Evolutionary conservation across 306 rosid species (phyloP), one percentile per base, ranked within the genome.

Genomic region (Sindora glabra): DNA sequence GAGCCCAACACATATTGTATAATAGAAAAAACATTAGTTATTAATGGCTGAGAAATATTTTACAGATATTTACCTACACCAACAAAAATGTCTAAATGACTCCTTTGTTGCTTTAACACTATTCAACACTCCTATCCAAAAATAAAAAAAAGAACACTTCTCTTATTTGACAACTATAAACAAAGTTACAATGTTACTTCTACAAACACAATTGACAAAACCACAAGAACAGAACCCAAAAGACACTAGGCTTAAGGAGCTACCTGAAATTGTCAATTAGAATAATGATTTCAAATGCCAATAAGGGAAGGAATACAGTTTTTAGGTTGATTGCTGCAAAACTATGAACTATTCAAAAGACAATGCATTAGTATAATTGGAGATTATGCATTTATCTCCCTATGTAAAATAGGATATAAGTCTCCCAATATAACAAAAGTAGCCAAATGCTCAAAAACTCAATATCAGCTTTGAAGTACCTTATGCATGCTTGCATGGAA

Each of bases 181-280:
- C n/a, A n/a, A n/a, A n/a, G n/a, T n/a, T n/a, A n/a, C n/a, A n/a
- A n/a, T n/a, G 6, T 45, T 18, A 9, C 14, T 15, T 8, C 49
- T 15, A 1, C 18, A 18, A 17, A 29, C 2, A 4, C 34, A 36
- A 60, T 45, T 60, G 55, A 19, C 5, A 17, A 48, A 21, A 36
- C 4, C 29, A 47, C 52, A 21, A 36, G 32, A 45, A 32, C 33
- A 45, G 26, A 49, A 12, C 16, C 32, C 45, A 66, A 61, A 50
- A 76, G 53, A 44, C 55, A 72, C 33, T 57, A 71, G 11, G 54
- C 32, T 44, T 41, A 67, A 69, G 40, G 48, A 65, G 52, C 50
- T 81, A 94, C 99, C 99, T 89, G 95, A 94, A 89, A 81, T 94
- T 94, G 84, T 94, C 92, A 37, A 79, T 71, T 26, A 94, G 82